Percentiles rank a stretch among this genome's conserved stretches.
phyloP scores from a whole-genome alignment of 2,329 filamentous ascomycete genomes.

The Fusarium armeniacum region DNA sequence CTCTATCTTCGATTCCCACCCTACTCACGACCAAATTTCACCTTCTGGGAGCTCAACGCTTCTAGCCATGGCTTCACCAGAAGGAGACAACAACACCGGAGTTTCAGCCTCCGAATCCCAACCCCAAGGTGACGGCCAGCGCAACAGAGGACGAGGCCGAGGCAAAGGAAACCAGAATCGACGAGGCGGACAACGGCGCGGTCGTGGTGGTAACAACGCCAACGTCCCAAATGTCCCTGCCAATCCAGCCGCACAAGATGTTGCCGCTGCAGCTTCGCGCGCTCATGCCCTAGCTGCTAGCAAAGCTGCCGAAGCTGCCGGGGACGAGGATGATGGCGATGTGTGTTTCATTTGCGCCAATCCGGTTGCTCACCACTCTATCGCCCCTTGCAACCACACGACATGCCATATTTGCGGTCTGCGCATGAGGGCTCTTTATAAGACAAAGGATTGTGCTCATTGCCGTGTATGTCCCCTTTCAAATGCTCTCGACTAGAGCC shows the following conservation, averaged over 20 bases:
- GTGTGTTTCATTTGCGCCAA: slow-evolving; percentile 99
- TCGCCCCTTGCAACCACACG: slow-evolving; percentile 94
- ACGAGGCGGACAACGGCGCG: slow-evolving; percentile 54
- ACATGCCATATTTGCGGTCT: slow-evolving; percentile 97
- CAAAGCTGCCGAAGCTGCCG: slow-evolving; percentile 47
- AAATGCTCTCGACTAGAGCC: not conserved
- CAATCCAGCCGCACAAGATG: slow-evolving; percentile 52
- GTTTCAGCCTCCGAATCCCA: slow-evolving; percentile 39
- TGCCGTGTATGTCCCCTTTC: slow-evolving; percentile 76
- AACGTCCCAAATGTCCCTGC: slow-evolving; percentile 38
- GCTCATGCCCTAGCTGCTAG: slow-evolving; percentile 53
- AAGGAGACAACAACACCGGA: slow-evolving; percentile 31
- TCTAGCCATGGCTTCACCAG: slow-evolving; percentile 41
- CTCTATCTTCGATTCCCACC: not conserved
- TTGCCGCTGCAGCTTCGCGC: slow-evolving; percentile 54
- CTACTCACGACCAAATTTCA: slow-evolving; percentile 17
- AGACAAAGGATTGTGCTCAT: slow-evolving; percentile 96
- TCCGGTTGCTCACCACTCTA: slow-evolving; percentile 85
- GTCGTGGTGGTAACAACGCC: slow-evolving; percentile 49
- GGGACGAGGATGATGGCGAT: slow-evolving; percentile 76
- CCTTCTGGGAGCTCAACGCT: not conserved
- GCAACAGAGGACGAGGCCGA: slow-evolving; percentile 61
- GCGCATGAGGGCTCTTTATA: slow-evolving; percentile 92
- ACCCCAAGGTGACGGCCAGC: slow-evolving; percentile 42
- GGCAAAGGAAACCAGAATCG: slow-evolving; percentile 58